Evolutionary conservation across 2,329 filamentous ascomycete genomes (phyloP), one percentile per base, ranked within the genome.

Genomic region (Drechslera avenae): DNA sequence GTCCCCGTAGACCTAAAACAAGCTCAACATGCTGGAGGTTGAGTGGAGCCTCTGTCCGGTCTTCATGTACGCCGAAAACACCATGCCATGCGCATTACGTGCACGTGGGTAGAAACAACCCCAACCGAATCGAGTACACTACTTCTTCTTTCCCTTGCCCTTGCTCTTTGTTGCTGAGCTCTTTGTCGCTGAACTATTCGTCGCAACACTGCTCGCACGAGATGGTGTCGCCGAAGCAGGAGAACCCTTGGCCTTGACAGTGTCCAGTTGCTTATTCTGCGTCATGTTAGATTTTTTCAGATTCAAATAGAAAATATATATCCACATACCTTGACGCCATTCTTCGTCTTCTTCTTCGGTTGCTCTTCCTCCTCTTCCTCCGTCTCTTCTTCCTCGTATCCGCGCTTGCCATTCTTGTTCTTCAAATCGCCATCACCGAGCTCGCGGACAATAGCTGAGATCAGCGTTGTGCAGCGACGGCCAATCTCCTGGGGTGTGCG

Each of bases 321-420:
- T n/a, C n/a, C 35, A 42, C 85, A 71, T 80, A 94, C 91, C 84
- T 96, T 95, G 55, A 91, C 88, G 45, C 87, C 87, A 64, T 89
- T 90, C 82, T 95, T 95, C 13, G 86, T 82, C 84, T 95, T 96
- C 83, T 97, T 97, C 83, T 96, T 96, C 1, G 87, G 86, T n/a
- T 91, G 91, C 73, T 89, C 86, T 35, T 89, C 71, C 21, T 72
- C 89, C 46, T 94, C 82, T 45, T 92, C 85, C 55, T 86, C 88
- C 52, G 94, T 90, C 48, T 92, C 90, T 43, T 94, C 91, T 53
- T 91, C 88, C 33, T 94, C 91, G 37, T 93, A 91, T 5, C 89
- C 88, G 2, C 78, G 78, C 62, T 90, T 86, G 55, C 86, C 86
- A 55, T 85, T 86, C 60, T 91, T 89, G 61, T 85, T 86, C 57